Evolutionary conservation across 805 yeast genomes (phyloP), one percentile per base, ranked within the genome.

Genomic region (Teunomyces pallodes): DNA sequence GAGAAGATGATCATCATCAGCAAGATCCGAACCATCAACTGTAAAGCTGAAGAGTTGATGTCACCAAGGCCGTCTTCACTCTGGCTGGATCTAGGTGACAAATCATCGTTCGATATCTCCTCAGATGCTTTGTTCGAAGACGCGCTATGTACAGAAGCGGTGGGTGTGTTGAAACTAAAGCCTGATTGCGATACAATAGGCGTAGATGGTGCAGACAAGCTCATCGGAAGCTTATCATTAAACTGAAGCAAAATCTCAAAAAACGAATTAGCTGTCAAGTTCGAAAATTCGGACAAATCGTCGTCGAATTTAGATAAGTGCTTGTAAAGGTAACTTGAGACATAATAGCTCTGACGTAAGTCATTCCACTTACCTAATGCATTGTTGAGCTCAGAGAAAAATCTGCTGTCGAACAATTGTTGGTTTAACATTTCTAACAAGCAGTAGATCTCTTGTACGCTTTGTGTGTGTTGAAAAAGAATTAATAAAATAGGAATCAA

Each of bases 151-250:
- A 38, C 45, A 30, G 44, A 46, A 42, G 36, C 45, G 26, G 49
- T 36, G 39, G 8, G 12, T 32, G 51, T 27, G 5, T 38, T 38
- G 20, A 31, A 20, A 17, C 13, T 17, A 5, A 38, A 38, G 4
- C 41, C 41, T 13, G 41, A 38, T 38, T 38, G 41, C 41, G 44
- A 32, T 14, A 60, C 38, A 5, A 70, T 58, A 16, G 78, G 77
- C 3, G 77, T 73, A 2, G 74, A 64, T 6, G 77, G 76, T 3
- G 78, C 76, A 14, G 74, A 68, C 31, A 72, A 58, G 58, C 77
- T 72, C 52, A 73, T 62, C 0, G 78, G 77, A 36, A 71, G 58
- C 43, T 64, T 63, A 56, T 73, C 78, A 55, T 70, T 71, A n/a
- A 72, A 54, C 48, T 71, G 76, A 32, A 58, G 47, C 9, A 72